A percentile compares a stretch with the other conserved stretches of the same genome.
Evolutionary conservation across 2,329 filamentous ascomycete genomes (phyloP).

Genomic region (Alternaria panax): DNA sequence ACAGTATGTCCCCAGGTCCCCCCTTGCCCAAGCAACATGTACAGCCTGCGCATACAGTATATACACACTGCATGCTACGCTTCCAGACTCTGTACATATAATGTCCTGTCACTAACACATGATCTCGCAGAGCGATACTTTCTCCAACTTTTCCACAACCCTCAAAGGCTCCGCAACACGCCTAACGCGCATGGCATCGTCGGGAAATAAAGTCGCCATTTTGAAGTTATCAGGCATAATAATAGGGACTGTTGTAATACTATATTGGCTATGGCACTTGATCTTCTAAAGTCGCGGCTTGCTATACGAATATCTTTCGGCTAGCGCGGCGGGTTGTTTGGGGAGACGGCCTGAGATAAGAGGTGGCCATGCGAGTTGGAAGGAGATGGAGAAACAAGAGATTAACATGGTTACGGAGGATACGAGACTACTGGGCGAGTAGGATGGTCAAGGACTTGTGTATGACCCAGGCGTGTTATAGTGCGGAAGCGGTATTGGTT

Average conservation of each 20-base stretch:
- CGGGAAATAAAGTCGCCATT: slow-evolving; percentile 89
- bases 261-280: slow-evolving; percentile 71
- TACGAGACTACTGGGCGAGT: background rate
- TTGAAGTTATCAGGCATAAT: slow-evolving; percentile 88
- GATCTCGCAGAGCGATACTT: slow-evolving; percentile 80
- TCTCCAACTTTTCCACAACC: slow-evolving; percentile 83
- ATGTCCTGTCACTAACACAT: background rate
- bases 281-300: slow-evolving; percentile 12
- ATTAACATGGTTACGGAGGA: background rate
- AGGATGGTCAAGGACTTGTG: background rate
- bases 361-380: background rate
- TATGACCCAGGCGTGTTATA: background rate
- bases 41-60: too few species aligned
- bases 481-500: background rate
- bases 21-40: too few species aligned
- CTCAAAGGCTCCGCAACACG: slow-evolving; percentile 84
- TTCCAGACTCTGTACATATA: too few species aligned
- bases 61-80: background rate
- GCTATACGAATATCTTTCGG: background rate
- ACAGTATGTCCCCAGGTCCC: slow-evolving; percentile 74
- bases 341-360: background rate
- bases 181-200: slow-evolving; percentile 86
- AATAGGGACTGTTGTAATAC: slow-evolving; percentile 71
- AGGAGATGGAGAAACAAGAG: background rate
- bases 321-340: background rate